Base-by-base conservation (phyloP, 306 rosid species). In the Alnus rubra region DNA sequence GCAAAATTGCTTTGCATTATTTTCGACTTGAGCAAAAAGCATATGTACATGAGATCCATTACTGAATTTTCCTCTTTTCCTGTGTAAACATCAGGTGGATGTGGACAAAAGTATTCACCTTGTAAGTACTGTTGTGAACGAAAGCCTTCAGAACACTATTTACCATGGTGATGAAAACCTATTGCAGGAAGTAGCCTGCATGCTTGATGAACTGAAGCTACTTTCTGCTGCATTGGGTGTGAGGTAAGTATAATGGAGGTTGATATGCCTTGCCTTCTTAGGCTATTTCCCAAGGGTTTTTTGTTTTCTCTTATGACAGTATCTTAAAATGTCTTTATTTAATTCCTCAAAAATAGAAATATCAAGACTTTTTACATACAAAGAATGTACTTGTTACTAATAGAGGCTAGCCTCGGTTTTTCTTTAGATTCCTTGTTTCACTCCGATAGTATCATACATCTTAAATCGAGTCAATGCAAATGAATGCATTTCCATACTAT, bases 121-220 rank as follows among this genome's bases (percentile, higher is more conserved):
- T 58, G 60, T 79, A 19, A 42, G 45, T 42, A 69, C 42, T 5
- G 33, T 45, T 35, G 18, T 52, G 71, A 28, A 4, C 28, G 79
- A 39, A 64, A 13, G 53, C 70, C 74, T 39, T 44, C 39, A 4
- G 19, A 74, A 18, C 2, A 18, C 55, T 12, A 23, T 3, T 44
- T 59, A 45, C 67, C 33, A 0, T 42, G 45, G 35, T 18, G 47
- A 63, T 55, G 56, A 79, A 52, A 69, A 5, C 59, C 16, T 2
- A 42, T 49, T 19, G 39, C 71, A 18, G 16, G 82, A 77, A 56
- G 15, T 44, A 48, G 31, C 12, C 12, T 4, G 67, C 42, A 55
- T 87, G 65, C 64, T 56, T 63, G 84, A 71, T 72, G 85, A 79
- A 75, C 45, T 71, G 77, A 79, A 53, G 74, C 76, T 77, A 74